Evolutionary conservation across 2,329 filamentous ascomycete species (phyloP), one percentile per base, ranked within the genome.

Genomic region (Piedraia hortae): DNA sequence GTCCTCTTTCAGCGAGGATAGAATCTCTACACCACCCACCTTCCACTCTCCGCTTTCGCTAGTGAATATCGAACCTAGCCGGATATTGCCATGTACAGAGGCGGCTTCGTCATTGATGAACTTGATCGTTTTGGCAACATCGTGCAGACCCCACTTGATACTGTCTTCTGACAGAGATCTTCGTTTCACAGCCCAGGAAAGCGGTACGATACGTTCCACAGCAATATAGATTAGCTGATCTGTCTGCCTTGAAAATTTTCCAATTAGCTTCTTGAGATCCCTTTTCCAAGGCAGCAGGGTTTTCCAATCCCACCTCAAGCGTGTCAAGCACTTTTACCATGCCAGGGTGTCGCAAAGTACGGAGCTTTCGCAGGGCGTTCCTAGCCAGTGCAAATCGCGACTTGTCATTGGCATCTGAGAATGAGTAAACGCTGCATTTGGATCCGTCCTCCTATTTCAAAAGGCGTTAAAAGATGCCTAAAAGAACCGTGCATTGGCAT

Each of bases 41-140:
- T 88, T 93, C 85, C 85, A 97, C 48, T 97, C 85, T 26, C 85
- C 85, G 39, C 85, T 91, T 41, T 93, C 82, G 28, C 77, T 78
- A 3, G 75, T 85, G 45, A 80, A 97, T 31, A 97, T 58, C 0
- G 82, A 90, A 1, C 73, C 72, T 10, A 74, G 71, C 29, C 74
- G 67, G 23, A 97, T 53, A 36, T 64, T 75, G 21, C 80, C 85
- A 37, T 97, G 85, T 22, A 97, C 72, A 0, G 80, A 91, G 2
- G 70, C 59, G 3, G 80, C 85, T 33, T 97, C 85, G 21, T 73
- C 67, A 38, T 97, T 97, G 43, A 97, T 75, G 40, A 97, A 97
- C 38, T 85, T 90, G 33, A 93, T 48, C 0, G 85, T 93, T 41
- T 77, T 73, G 33, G 85, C 78, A 31, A 93, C 53, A 35, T 65